Conservation (phyloP, 805 yeast genomes). For the Sugiyamaella valdiviana region DNA sequence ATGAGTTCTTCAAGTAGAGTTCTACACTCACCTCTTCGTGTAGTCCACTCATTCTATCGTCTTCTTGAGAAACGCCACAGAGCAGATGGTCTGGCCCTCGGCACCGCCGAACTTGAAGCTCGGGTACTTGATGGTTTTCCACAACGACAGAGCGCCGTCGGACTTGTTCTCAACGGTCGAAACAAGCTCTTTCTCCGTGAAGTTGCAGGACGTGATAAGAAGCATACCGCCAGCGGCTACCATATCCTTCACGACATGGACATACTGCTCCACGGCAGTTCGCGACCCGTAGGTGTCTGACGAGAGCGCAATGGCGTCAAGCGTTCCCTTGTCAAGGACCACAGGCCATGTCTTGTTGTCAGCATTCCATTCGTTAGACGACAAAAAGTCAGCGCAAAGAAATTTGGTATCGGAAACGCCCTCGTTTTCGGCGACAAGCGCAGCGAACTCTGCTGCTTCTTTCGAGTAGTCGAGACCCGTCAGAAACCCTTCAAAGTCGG, state of each 20-base stretch:
- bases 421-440: constrained; percentile 30
- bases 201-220: constrained; percentile 86
- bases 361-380: constrained; percentile 33
- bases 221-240: constrained; percentile 54
- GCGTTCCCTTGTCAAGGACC: constrained; percentile 87
- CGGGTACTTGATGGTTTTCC: constrained; percentile 71
- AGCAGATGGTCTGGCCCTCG: constrained; percentile 81
- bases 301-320: constrained; percentile 92
- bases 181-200: constrained; percentile 72
- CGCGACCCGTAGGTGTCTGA: constrained; percentile 40
- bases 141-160: constrained; percentile 42
- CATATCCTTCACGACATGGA: constrained; percentile 49
- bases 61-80: constrained; percentile 57
- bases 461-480: constrained; percentile 84
- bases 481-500: constrained; percentile 49
- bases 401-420: constrained; percentile 40
- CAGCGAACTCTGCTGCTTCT: constrained; percentile 72
- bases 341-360: constrained; percentile 51
- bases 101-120: constrained; percentile 83
- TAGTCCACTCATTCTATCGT: too few species aligned
- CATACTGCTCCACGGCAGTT: constrained; percentile 43
- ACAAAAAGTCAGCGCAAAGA: constrained; percentile 63
- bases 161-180: constrained; percentile 44
- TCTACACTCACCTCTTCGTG: too few species aligned
- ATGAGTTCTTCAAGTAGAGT: too few species aligned